phyloP scores from a whole-genome alignment of 2,329 filamentous ascomycete genomes.

The Botryosphaeria agaves region DNA sequence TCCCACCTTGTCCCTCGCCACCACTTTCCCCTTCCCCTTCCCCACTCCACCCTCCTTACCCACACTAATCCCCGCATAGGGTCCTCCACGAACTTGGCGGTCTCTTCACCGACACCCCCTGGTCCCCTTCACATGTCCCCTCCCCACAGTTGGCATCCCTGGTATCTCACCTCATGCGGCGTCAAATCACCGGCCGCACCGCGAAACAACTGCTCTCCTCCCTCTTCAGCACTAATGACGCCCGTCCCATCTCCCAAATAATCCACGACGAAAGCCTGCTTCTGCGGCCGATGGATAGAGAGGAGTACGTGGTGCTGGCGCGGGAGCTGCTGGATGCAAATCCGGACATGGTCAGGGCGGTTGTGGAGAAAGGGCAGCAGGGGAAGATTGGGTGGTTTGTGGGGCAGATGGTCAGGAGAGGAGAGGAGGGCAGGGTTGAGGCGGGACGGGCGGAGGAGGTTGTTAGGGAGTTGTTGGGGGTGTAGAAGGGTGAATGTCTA shows the following conservation, averaged over 20 bases:
- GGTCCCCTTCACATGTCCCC: slow-evolving; percentile 22
- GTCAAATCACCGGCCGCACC: slow-evolving; percentile 33
- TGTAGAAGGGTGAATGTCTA: no score
- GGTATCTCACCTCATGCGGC: slow-evolving; percentile 20
- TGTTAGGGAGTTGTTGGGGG: slow-evolving; percentile 30
- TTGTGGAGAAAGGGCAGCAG: slow-evolving; percentile 38
- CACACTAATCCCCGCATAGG: slow-evolving; percentile 16
- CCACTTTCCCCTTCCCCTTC: no score
- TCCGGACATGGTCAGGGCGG: slow-evolving; percentile 39
- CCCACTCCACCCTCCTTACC: no score
- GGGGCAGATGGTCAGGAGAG: slow-evolving; percentile 48
- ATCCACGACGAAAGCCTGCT: slow-evolving; percentile 39
- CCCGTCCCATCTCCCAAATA: slow-evolving; percentile 30
- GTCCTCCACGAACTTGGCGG: slow-evolving; percentile 34
- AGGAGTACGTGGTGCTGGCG: slow-evolving; percentile 39
- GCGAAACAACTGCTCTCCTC: slow-evolving; percentile 41
- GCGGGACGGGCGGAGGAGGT: slow-evolving; percentile 38
- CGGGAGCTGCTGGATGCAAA: slow-evolving; percentile 35
- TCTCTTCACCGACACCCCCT: slow-evolving; percentile 22
- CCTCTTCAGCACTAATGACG: slow-evolving; percentile 23
- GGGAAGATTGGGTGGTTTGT: slow-evolving; percentile 54
- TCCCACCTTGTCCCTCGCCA: no score
- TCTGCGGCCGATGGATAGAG: slow-evolving; percentile 34
- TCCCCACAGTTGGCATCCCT: slow-evolving; percentile 24
- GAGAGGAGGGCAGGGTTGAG: slow-evolving; percentile 43